These are phyloP conservation scores for Sporothrix curviconia DNA, from an alignment of 2,329 filamentous ascomycete genomes.

Conservation along the genomic window DNA sequence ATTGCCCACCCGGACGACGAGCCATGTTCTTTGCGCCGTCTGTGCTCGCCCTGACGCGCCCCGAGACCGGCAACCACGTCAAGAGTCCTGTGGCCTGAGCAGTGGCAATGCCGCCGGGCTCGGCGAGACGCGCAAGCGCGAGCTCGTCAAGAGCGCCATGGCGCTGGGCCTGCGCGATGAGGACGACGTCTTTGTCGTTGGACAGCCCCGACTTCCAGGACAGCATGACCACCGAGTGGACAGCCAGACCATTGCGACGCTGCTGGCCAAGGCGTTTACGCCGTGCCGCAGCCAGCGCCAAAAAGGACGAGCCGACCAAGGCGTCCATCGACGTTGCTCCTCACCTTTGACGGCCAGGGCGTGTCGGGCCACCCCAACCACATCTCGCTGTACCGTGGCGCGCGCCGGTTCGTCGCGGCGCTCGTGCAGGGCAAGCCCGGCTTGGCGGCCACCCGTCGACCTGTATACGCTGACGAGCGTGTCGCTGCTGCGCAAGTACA, in stretches of 20 bases:
- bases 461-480: slow-evolving; percentile 79
- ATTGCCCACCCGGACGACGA: slow-evolving; percentile 98
- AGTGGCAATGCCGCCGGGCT: slow-evolving; percentile 85
- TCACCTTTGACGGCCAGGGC: slow-evolving; percentile 83
- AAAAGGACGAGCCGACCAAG: slow-evolving; percentile 29
- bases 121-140: slow-evolving; percentile 73
- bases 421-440: slow-evolving; percentile 59
- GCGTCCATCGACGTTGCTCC: slow-evolving; percentile 68
- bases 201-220: slow-evolving; percentile 81
- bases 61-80: slow-evolving; percentile 77
- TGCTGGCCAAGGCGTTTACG: slow-evolving; percentile 68
- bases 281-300: slow-evolving; percentile 36
- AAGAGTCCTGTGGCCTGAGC: slow-evolving; percentile 90
- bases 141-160: slow-evolving; percentile 74
- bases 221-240: slow-evolving; percentile 77
- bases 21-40: slow-evolving; percentile 97
- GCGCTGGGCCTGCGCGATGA: slow-evolving; percentile 66
- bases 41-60: slow-evolving; percentile 73
- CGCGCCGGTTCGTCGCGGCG: slow-evolving; percentile 60
- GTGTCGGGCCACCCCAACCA: slow-evolving; percentile 92
- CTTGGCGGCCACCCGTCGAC: slow-evolving; percentile 66
- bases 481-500: slow-evolving; percentile 72
- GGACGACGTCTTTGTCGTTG: slow-evolving; percentile 78
- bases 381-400: slow-evolving; percentile 78
- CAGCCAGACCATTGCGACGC: slow-evolving; percentile 57